These are phyloP conservation scores for Miscanthus lutarioriparius DNA, from an alignment of 176 grass and related monocot genomes.

Conservation along the genomic window DNA sequence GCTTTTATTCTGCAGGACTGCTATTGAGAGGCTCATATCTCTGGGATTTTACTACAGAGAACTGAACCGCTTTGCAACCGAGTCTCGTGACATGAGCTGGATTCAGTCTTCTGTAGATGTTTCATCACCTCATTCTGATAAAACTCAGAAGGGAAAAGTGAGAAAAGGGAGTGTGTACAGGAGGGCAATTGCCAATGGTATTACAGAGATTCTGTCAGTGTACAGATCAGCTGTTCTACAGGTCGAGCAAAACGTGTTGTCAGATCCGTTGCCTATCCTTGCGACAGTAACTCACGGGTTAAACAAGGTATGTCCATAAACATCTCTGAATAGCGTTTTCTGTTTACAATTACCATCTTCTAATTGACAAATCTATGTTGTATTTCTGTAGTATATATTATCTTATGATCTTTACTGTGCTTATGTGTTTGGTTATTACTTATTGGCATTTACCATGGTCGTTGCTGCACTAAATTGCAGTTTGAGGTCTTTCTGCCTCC, in stretches of 20 bases:
- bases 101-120: constrained; percentile 61
- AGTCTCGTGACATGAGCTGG: constrained; percentile 80
- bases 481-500: constrained; percentile 91
- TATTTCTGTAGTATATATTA: neutral
- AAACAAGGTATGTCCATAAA: constrained; percentile 61
- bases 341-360: constrained; percentile 9
- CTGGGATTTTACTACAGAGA: constrained; percentile 94
- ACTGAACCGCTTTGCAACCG: constrained; percentile 77
- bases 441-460: constrained; percentile 13
- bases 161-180: constrained; percentile 80
- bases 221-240: constrained; percentile 92
- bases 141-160: constrained; percentile 44
- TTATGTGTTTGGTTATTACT: neutral
- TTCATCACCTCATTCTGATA: constrained; percentile 40
- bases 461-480: constrained; percentile 36
- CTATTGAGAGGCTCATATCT: constrained; percentile 83
- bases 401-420: neutral
- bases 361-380: constrained; percentile 12
- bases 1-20: constrained; percentile 50
- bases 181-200: constrained; percentile 92
- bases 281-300: constrained; percentile 79
- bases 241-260: constrained; percentile 90
- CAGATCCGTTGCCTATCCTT: constrained; percentile 87
- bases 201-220: constrained; percentile 90
- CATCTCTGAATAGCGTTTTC: neutral